Percentiles rank a stretch among this genome's conserved stretches.
Evolutionary conservation across 2,329 filamentous ascomycete genomes (phyloP).

Genomic region (Ophiostoma sp.): DNA sequence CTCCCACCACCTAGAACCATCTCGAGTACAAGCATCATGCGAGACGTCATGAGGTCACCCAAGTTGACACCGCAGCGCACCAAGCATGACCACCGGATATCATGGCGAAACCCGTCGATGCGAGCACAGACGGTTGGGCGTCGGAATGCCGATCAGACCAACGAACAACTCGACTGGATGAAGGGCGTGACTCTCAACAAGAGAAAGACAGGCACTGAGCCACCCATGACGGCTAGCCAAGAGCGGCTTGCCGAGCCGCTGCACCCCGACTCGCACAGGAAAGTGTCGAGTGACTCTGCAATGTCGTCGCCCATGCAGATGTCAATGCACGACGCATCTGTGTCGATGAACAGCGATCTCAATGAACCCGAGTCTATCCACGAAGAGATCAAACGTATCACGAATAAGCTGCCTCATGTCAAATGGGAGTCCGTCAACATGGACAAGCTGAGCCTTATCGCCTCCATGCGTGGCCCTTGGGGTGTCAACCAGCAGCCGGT

Average conservation of each 20-base stretch:
- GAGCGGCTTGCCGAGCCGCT: slow-evolving; percentile 15
- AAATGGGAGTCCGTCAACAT: slow-evolving; percentile 60
- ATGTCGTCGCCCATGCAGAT: slow-evolving; percentile 41
- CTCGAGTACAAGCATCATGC: slow-evolving; percentile 20
- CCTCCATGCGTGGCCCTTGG: slow-evolving; percentile 62
- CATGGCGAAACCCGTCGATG: slow-evolving; percentile 55
- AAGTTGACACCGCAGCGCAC: slow-evolving; percentile 38
- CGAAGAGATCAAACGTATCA: slow-evolving; percentile 59
- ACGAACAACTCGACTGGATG: slow-evolving; percentile 63
- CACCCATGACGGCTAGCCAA: slow-evolving; percentile 13
- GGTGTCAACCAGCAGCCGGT: slow-evolving; percentile 51
- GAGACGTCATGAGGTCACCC: slow-evolving; percentile 30
- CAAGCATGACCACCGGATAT: slow-evolving; percentile 35
- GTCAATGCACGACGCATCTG: slow-evolving; percentile 47
- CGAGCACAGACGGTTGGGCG: slow-evolving; percentile 41
- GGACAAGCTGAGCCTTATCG: slow-evolving; percentile 53
- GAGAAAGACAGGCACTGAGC: slow-evolving; percentile 42
- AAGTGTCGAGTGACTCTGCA: slow-evolving; percentile 24
- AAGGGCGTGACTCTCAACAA: slow-evolving; percentile 61
- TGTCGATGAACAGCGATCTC: slow-evolving; percentile 49
- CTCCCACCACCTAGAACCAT: slow-evolving; percentile 14
- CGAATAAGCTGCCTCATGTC: slow-evolving; percentile 57
- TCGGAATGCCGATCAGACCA: slow-evolving; percentile 42
- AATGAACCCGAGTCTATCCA: slow-evolving; percentile 57
- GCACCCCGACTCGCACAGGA: slow-evolving; percentile 13